Conservation (phyloP, 768 basidiomycete species). For the Paxillus rubicundulus region DNA sequence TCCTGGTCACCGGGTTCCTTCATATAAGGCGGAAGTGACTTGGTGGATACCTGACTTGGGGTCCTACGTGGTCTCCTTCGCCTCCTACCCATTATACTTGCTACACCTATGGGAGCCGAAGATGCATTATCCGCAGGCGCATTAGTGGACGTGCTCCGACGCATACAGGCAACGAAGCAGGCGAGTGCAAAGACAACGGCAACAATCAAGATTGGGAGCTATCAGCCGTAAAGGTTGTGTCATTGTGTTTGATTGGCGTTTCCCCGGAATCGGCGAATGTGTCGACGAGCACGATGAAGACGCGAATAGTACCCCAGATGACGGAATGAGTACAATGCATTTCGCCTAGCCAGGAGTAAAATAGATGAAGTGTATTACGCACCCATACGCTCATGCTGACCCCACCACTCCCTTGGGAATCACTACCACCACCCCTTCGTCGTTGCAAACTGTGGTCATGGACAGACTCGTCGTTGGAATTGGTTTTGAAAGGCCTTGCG, state of each 20-base stretch:
- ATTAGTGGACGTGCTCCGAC: slow-evolving; percentile 10
- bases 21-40: slow-evolving; percentile 73
- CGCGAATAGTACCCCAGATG: not conserved
- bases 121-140: no score
- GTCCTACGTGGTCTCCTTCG: slow-evolving; percentile 53
- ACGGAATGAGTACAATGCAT: not conserved
- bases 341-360: not conserved
- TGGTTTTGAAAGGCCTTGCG: slow-evolving; percentile 8
- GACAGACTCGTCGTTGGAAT: not conserved
- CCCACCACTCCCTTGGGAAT: not conserved
- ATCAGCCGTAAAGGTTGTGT: not conserved
- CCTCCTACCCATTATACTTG: slow-evolving; percentile 11
- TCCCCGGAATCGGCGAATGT: no score
- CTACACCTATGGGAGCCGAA: slow-evolving; percentile 9
- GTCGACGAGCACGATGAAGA: not conserved
- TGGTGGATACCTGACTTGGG: slow-evolving; percentile 78
- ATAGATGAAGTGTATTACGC: slow-evolving; percentile 6
- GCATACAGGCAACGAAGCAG: slow-evolving; percentile 21
- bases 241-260: no score
- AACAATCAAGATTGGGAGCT: slow-evolving; percentile 30
- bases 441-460: not conserved
- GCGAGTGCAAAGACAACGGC: slow-evolving; percentile 19
- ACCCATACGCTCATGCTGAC: slow-evolving; percentile 26
- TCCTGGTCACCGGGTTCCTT: slow-evolving; percentile 85
- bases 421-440: not conserved